Evolutionary conservation across 441 rosid species (phyloP), one percentile per base, ranked within the genome.

Genomic region (Viola pubescens): DNA sequence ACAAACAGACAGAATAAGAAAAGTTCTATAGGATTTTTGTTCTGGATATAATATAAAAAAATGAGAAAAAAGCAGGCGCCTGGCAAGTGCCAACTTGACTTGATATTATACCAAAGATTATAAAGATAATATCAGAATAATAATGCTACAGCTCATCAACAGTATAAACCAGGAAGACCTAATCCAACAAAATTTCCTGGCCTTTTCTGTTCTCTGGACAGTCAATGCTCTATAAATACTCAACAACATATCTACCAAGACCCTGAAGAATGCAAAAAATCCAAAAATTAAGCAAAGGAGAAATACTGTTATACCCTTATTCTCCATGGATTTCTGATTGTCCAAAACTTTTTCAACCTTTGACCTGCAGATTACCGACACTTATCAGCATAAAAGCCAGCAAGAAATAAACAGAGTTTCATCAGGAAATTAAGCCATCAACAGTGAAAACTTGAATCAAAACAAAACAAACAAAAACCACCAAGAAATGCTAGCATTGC

Each of bases 131-230:
- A 85, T 64, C 44, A 84, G 72, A 59, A 87, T 63, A n/a, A 75
- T 58, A 55, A 73, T 61, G 63, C 77, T 68, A 72, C 83, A 79
- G 54, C 78, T 79, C 48, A 72, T 47, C 59, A 91, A 73, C 56
- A 85, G 65, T 60, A 82, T 59, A 61, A 77, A 56, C 94, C 94
- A 81, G 75, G 94, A 81, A 73, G 79, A 73, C 65, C 77, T 75
- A 62, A 41, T 43, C 56, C 66, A 60, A 78, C 86, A 82, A 87
- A 87, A 87, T 75, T 82, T 75, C 84, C 84, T 13, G 49, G 81
- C 53, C 65, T 71, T 57, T 48, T 75, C 72, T 8, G 58, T 60
- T 56, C 64, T 70, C 64, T 65, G 52, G 62, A 59, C 70, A 38
- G 69, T 66, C 56, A 64, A 67, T 9, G 53, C 49, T 53, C n/a